These are phyloP conservation scores for Suhomyces guaymorum DNA, from an alignment of 1,139 yeast genomes.

Conservation along the genomic window DNA sequence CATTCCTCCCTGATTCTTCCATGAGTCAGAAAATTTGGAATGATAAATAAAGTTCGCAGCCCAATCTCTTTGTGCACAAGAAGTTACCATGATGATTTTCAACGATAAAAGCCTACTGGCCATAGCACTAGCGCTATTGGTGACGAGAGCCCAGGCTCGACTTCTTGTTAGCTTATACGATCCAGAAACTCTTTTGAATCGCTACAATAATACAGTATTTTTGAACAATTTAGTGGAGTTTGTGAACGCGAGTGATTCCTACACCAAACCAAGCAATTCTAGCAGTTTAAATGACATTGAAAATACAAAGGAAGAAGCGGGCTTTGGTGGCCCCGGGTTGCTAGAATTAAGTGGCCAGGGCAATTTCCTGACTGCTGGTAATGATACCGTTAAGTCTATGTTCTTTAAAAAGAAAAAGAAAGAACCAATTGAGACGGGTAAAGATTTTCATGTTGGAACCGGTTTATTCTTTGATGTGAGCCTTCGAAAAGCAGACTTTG, in stretches of 20 bases:
- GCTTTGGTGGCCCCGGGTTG: no score
- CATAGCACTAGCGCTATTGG: no score
- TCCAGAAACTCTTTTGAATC: background rate
- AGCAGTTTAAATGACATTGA: background rate
- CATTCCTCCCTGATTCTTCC: no score
- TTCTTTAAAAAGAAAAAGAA: slow-evolving; percentile 6
- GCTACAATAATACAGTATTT: background rate
- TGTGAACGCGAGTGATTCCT: slow-evolving; percentile 4
- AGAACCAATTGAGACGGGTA: slow-evolving; percentile 4
- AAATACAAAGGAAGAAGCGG: background rate
- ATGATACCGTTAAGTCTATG: slow-evolving; percentile 14
- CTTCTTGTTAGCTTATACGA: no score
- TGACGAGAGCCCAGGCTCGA: no score
- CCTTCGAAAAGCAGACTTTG: slow-evolving; percentile 4
- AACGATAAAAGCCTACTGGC: no score
- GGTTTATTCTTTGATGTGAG: slow-evolving; percentile 24
- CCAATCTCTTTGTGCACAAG: no score
- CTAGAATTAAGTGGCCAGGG: slow-evolving; percentile 6
- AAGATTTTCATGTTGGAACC: slow-evolving; percentile 24
- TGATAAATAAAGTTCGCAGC: no score
- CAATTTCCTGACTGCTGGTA: no score
- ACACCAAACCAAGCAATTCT: background rate
- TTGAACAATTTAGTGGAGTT: slow-evolving; percentile 10
- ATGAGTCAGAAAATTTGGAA: no score
- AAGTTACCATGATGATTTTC: no score